Evolutionary conservation across 768 basidiomycete species (phyloP).

Genomic region (Pleurotus salmoneostramineus): DNA sequence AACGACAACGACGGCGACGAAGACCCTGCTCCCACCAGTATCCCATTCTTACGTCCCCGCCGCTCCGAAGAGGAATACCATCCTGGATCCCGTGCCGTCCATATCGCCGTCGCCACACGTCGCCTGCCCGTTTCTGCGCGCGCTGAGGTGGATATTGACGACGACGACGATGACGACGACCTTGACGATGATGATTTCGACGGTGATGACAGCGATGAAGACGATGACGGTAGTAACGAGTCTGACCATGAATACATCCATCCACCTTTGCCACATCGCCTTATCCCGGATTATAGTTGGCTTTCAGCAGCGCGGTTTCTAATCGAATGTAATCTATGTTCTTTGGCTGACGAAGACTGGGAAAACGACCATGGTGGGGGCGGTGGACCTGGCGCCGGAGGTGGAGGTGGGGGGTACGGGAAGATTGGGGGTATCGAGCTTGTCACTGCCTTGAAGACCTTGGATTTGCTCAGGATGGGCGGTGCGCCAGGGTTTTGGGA

Average conservation of each 20-base stretch:
- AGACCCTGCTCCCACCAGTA: background rate
- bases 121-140: background rate
- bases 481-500: slow-evolving; percentile 38
- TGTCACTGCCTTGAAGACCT: slow-evolving; percentile 20
- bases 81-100: slow-evolving; percentile 10
- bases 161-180: slow-evolving; percentile 12
- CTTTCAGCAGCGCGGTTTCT: slow-evolving; percentile 47
- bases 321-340: slow-evolving; percentile 48
- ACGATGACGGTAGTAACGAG: slow-evolving; percentile 7
- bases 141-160: slow-evolving; percentile 6
- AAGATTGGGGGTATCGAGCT: slow-evolving; percentile 10
- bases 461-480: slow-evolving; percentile 36
- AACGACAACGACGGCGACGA: background rate
- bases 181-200: slow-evolving; percentile 11
- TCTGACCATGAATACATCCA: slow-evolving; percentile 8
- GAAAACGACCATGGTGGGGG: slow-evolving; percentile 12
- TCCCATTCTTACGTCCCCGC: background rate
- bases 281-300: slow-evolving; percentile 47
- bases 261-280: slow-evolving; percentile 22
- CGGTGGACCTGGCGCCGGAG: background rate
- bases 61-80: background rate
- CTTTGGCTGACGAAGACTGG: slow-evolving; percentile 18
- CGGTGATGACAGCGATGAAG: slow-evolving; percentile 12
- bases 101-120: slow-evolving; percentile 11
- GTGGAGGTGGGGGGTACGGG: no score